phyloP scores from a whole-genome alignment of 139 green algal species.

The Asterochloris sp. region DNA sequence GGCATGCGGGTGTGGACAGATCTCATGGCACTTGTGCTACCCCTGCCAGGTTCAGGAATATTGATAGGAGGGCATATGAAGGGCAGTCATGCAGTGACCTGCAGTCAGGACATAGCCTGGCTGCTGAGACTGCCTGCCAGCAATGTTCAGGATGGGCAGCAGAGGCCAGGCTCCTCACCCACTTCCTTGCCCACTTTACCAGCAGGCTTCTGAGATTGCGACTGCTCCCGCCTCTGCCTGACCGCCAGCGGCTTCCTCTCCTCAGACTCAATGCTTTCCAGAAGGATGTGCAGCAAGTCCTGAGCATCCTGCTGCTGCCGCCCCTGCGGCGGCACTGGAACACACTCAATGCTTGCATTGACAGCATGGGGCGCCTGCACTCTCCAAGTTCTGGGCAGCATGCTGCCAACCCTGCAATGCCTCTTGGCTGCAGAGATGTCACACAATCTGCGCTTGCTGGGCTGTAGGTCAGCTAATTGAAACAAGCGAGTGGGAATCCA shows the following conservation, averaged over 20 bases:
- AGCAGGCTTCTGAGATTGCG: background rate
- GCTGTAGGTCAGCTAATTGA: background rate
- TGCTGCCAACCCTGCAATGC: background rate
- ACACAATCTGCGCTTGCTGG: background rate
- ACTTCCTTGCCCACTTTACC: no score
- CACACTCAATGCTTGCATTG: background rate
- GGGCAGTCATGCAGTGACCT: background rate
- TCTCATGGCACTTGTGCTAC: background rate
- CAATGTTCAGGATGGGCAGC: background rate
- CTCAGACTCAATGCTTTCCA: slow-evolving; percentile 52
- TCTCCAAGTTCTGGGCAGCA: background rate
- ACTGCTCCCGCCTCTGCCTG: background rate
- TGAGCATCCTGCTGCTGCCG: slow-evolving; percentile 68
- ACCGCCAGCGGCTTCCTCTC: slow-evolving; percentile 11
- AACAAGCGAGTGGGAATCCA: background rate
- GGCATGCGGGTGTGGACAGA: background rate
- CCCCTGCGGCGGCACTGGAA: slow-evolving; percentile 27
- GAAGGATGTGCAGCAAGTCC: slow-evolving; percentile 55
- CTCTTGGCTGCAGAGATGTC: background rate
- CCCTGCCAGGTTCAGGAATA: background rate
- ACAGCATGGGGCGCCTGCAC: background rate
- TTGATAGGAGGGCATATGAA: background rate
- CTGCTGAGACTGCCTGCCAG: background rate
- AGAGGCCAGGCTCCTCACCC: background rate
- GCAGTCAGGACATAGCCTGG: background rate